Percentiles rank a stretch among this genome's conserved stretches.
phyloP scores from a whole-genome alignment of 2,329 filamentous ascomycete genomes.

The Ophiostoma quercus region DNA sequence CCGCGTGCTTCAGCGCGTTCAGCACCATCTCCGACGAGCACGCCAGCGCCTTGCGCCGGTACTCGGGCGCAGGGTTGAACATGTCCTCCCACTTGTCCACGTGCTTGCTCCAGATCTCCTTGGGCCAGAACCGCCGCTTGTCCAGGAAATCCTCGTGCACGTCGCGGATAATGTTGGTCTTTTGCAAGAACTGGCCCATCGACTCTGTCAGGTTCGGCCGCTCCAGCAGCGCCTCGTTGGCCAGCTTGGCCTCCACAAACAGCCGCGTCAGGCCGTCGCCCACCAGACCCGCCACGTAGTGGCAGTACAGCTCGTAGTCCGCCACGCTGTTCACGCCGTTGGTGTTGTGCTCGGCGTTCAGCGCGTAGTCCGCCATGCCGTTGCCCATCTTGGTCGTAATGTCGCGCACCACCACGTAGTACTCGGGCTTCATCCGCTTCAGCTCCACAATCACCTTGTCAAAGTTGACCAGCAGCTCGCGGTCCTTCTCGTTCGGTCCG shows the following conservation, averaged over 20 bases:
- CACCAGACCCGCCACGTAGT: constrained; percentile 97
- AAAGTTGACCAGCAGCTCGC: constrained; percentile 87
- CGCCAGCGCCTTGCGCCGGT: constrained; percentile 71
- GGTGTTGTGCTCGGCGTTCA: constrained; percentile 73
- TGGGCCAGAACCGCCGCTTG: constrained; percentile 86
- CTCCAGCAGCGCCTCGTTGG: constrained; percentile 76
- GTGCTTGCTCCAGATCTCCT: constrained; percentile 95
- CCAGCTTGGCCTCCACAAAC: constrained; percentile 81
- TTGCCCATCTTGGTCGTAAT: constrained; percentile 95
- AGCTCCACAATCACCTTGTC: constrained; percentile 80
- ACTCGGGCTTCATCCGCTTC: constrained; percentile 78
- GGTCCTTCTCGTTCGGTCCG: constrained; percentile 87
- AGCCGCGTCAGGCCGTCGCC: constrained; percentile 87
- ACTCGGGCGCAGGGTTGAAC: constrained; percentile 63
- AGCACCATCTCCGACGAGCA: constrained; percentile 93
- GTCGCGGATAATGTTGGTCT: constrained; percentile 98
- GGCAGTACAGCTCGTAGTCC: constrained; percentile 95
- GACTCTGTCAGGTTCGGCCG: constrained; percentile 79
- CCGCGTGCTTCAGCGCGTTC: constrained; percentile 76
- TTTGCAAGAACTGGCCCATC: constrained; percentile 96
- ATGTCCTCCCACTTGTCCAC: constrained; percentile 85
- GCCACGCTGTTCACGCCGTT: constrained; percentile 76
- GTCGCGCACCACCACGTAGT: constrained; percentile 82
- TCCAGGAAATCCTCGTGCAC: constrained; percentile 85
- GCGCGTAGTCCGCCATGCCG: constrained; percentile 93